Evolutionary conservation across 129 eudicot species (phyloP), one percentile per base, ranked within the genome.

Genomic region (Kitagawia praeruptora): DNA sequence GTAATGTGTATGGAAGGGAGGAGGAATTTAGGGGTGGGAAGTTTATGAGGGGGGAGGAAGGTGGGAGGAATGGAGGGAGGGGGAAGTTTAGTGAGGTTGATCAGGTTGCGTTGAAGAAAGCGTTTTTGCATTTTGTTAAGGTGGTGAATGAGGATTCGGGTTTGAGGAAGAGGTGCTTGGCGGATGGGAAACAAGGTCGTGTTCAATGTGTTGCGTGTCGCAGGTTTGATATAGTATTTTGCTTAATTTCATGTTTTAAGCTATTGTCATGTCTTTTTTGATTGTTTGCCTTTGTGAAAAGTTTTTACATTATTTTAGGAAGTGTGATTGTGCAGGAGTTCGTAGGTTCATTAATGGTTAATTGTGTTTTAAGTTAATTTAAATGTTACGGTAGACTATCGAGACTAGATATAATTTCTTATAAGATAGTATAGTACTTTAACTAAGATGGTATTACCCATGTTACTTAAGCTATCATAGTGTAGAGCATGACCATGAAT

Each of bases 171-270:
- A 85, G 69, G 66, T 89, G 77, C 72, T 72, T 89, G 83, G 91
- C 83, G 1, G 83, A 87, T 82, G 93, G 93, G 78, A 89, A 85
- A 78, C 89, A 89, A 69, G 93, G 90, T 61, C 86, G 83, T 46
- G 47, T 89, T 66, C 41, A 75, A 25, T 89, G 93, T 69, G 79
- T 89, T 34, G 91, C 86, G 23, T 89, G 93, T 12, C 77, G 85
- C 90, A 80, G 86, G 86, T 83, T 79, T 10, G 80, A 71, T 61
- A 7, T 37, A 47, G 12, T 3, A 19, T 53, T 72, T 75, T 44
- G 70, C 38, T 77, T 12, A 19, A 3, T 67, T 4, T 77, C n/a
- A 71, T 27, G 44, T 48, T 46, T 10, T 64, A 3, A 27, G 64
- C 38, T 41, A 70, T 77, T 46, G 71, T 82, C 77, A 39, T 46